A percentile compares a stretch with the other conserved stretches of the same genome.
These are phyloP conservation scores for Mortierella antarctica DNA, from an alignment of 192 early-diverging fungal genomes.

Conservation along the genomic window DNA sequence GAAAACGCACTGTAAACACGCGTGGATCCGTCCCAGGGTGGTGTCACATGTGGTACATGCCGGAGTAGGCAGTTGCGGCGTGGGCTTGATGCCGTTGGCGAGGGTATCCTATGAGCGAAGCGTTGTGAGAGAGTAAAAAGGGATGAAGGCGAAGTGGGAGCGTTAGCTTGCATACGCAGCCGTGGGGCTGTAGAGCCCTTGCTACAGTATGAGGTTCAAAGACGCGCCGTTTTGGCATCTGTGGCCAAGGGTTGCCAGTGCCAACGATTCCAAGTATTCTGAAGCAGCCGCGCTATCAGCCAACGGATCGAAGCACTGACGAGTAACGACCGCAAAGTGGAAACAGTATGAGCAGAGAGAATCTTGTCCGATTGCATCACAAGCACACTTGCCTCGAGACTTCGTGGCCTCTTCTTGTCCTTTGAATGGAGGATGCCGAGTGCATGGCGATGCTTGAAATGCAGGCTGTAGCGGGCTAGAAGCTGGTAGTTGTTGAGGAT, in stretches of 20 bases:
- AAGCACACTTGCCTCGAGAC: slow-evolving; percentile 25
- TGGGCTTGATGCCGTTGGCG: slow-evolving; percentile 6
- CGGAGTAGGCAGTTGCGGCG: slow-evolving; percentile 64
- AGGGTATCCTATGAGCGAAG: slow-evolving; percentile 5
- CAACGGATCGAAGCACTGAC: too few species aligned
- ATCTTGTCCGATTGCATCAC: not conserved
- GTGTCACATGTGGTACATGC: slow-evolving; percentile 68
- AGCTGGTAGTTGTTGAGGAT: slow-evolving; percentile 48
- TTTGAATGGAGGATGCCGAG: slow-evolving; percentile 41
- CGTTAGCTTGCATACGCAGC: too few species aligned
- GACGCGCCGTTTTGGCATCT: too few species aligned
- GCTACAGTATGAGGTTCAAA: too few species aligned
- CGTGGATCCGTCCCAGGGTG: slow-evolving; percentile 74
- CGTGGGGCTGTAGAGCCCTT: too few species aligned
- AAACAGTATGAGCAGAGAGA: too few species aligned
- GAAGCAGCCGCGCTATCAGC: too few species aligned
- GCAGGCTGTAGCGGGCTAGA: slow-evolving; percentile 43
- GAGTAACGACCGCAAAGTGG: too few species aligned
- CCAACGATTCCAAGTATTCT: too few species aligned
- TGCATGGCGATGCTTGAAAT: slow-evolving; percentile 45
- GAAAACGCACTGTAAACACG: slow-evolving; percentile 85
- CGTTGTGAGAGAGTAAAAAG: not conserved
- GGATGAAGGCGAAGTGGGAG: too few species aligned
- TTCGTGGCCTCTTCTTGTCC: slow-evolving; percentile 27
- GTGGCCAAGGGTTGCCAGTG: too few species aligned